Evolutionary conservation across 2,329 filamentous ascomycete genomes (phyloP), one percentile per base, ranked within the genome.

Genomic region (Epichloe coenophiala): DNA sequence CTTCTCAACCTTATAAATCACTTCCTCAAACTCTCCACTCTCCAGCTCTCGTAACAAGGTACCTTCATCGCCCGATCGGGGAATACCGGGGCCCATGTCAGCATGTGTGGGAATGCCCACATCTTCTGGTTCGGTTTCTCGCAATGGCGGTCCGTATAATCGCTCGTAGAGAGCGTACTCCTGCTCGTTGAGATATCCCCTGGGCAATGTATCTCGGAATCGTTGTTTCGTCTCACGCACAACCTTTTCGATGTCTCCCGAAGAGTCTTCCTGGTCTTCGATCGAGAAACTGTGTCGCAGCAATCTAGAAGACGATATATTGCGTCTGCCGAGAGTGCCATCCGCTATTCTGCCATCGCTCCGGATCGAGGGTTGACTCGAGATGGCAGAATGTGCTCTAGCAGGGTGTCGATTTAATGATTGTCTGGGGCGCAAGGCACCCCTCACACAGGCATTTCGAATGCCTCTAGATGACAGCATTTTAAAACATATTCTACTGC

Each of bases 141-240:
- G 74, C 54, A 86, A 63, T 2, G 89, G 88, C 36, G 82, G 73
- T 1, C 90, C 91, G 63, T 93, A 96, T 15, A 95, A 69, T 55
- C 88, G 76, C 61, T 85, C 81, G 65, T 95, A 95, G 1, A 95
- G 69, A 45, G 70, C 71, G 59, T 84, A 82, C 64, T 95, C 89
- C 48, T 84, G 77, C 1, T 75, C 72, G 36, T 73, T 81, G 48
- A 96, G 66, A 58, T 87, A 80, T 36, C 76, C 81, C 35, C 80
- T 77, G 0, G 90, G 90, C 23, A 96, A 67, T 0, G 76, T 82
- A 60, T 93, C 83, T 54, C 88, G 84, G 64, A 88, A 94, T 8
- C 79, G 74, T 55, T 87, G 83, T 59, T 84, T 80, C 37, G 87
- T 84, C 57, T 80, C 74, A 51, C 85, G 79, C 35, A 88, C 88